Evolutionary conservation across 176 grass and related monocot species (phyloP), one percentile per base, ranked within the genome.

Genomic region (Triticum aestivum): DNA sequence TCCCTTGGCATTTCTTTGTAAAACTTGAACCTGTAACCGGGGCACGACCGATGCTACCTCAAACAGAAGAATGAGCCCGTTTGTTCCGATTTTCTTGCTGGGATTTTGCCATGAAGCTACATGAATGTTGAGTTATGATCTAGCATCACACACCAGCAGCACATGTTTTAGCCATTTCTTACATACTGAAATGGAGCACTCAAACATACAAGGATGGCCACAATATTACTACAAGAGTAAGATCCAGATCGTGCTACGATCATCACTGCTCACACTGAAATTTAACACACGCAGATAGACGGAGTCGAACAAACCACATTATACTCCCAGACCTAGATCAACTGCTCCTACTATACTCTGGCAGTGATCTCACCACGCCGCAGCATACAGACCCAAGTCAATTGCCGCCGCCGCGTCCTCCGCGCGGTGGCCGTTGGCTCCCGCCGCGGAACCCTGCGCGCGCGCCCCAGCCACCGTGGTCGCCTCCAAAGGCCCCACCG

Each of bases 391-490:
- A 14, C 15, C 74, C 8, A 24, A 12, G 39, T 35, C 80, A 87
- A 11, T 79, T 29, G 24, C 69, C 35, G 39, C 83, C 88, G 61
- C 83, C 47, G 69, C 66, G 88, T 2, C 69, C 47, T 47, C 79
- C 88, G 47, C 66, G 70, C 63, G 47, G 83, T 9, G 79, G 66
- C 49, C 27, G 59, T 4, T 71, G 84, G 30, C 64, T 47, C 5
- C 86, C 82, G 14, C 39, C 59, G 15, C 63, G 77, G 75, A 83
- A 68, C 76, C 59, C 69, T 56, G 71, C 84, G 29, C 78, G 86
- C n/a, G 66, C 30, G 29, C 26, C 12, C 26, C 63, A 54, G 21
- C 45, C 32, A 7, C 85, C 73, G 11, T 59, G 47, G 26, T 76
- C 56, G 26, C 35, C 27, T 18, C 12, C 52, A 15, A 42, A 79